Base-by-base conservation (phyloP, 2,329 filamentous ascomycete genomes). In the Fusarium xyrophilum region DNA sequence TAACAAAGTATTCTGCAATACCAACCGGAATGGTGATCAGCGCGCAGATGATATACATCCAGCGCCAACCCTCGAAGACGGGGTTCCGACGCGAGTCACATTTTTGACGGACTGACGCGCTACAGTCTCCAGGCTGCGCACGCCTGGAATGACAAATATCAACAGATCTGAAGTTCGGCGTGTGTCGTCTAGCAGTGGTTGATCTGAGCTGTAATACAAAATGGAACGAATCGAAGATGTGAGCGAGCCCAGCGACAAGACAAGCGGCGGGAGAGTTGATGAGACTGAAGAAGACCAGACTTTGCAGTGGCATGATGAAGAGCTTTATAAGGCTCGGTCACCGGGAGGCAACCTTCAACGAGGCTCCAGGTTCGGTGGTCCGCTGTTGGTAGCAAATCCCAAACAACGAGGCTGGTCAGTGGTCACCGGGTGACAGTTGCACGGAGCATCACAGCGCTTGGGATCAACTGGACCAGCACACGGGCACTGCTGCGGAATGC, bases 21-120 rank as follows among this genome's bases (percentile, higher is more conserved):
- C 82, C 84, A 7, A 87, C 76, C 0, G 85, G 84, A 15, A 88
- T 83, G 3, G 86, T 88, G 60, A 88, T 84, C 8, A 87, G 60
- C 6, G 83, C 78, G 53, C 80, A 81, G 71, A 86, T 84, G 46
- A 86, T 83, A 68, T 86, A 87, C 78, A 87, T 84, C 85, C 85
- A 88, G n/a, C 83, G 75, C 82, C 83, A 85, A 1, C 82, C 83
- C 2, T 79, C 79, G n/a, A 47, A 32, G 14, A 23, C 5, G 7
- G 7, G 7, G 12, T 5, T 5, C 17, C 5, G 3, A 11, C 27
- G 14, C 43, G n/a, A 30, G 27, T 30, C 7, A 9, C 7, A 6
- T 4, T 27, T 10, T 27, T n/a, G 42, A 27, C 2, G 8, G 3
- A 44, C 8, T n/a, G 2, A 44, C 19, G 5, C n/a, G 9, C 6